phyloP scores from a whole-genome alignment of 176 grass and related monocot species.

The Hsuehochloa calcarea region DNA sequence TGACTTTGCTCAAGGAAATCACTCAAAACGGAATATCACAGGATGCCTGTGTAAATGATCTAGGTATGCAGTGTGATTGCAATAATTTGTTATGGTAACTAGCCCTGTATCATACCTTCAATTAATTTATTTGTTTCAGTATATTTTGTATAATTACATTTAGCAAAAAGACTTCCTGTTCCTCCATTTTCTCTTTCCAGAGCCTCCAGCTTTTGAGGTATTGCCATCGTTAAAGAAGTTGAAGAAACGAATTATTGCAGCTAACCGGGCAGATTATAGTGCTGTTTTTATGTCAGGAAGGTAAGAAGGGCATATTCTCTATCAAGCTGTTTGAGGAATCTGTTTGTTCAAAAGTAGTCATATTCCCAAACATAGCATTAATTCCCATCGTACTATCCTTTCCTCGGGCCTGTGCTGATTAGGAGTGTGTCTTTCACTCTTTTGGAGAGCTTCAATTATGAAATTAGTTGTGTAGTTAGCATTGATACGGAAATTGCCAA shows the following conservation, averaged over 20 bases:
- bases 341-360: neutral
- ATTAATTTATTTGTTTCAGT: slow-evolving; percentile 17
- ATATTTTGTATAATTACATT: slow-evolving; percentile 20
- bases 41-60: slow-evolving; percentile 87
- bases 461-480: neutral
- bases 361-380: neutral
- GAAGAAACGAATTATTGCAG: slow-evolving; percentile 87
- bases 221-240: slow-evolving; percentile 79
- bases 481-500: neutral
- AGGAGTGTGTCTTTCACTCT: neutral
- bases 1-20: slow-evolving; percentile 71
- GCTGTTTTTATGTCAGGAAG: slow-evolving; percentile 99
- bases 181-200: slow-evolving; percentile 41
- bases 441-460: neutral
- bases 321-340: neutral
- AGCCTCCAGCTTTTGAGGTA: slow-evolving; percentile 93
- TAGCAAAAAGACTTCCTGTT: neutral
- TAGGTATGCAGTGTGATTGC: slow-evolving; percentile 50
- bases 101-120: neutral
- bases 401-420: neutral
- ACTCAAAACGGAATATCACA: slow-evolving; percentile 85
- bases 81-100: neutral
- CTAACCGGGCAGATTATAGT: slow-evolving; percentile 60
- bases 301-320: slow-evolving; percentile 36
- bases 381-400: neutral